Conservation (phyloP, 345 rosid species). For the Rhizophora mangle region DNA sequence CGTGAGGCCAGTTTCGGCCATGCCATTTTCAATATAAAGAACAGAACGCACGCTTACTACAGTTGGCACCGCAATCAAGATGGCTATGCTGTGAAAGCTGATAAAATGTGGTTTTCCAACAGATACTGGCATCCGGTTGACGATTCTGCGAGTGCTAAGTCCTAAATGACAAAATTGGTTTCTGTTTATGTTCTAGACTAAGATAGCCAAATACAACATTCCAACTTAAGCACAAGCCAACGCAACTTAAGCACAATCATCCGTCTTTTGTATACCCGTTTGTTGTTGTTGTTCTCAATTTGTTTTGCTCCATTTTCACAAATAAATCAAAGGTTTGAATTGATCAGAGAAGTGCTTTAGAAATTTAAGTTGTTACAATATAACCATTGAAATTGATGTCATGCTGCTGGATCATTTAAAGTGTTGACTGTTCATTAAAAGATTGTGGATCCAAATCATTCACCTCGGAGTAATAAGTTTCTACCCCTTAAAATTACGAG, state of each 20-base stretch:
- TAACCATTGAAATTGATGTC: too few relatives aligned
- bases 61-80: conserved; percentile 90
- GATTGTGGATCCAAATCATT: too few relatives aligned
- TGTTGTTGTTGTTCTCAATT: neutral
- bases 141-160: conserved; percentile 39
- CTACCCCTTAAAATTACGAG: too few relatives aligned
- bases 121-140: conserved; percentile 60
- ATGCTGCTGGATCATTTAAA: too few relatives aligned
- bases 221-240: neutral
- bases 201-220: neutral
- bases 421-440: too few relatives aligned
- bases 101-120: conserved; percentile 75
- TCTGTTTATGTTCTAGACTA: neutral
- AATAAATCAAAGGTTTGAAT: too few relatives aligned
- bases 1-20: conserved; percentile 95
- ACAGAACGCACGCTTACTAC: conserved; percentile 72
- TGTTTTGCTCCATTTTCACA: neutral
- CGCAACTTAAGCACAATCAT: neutral
- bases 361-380: too few relatives aligned
- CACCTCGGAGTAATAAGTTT: too few relatives aligned
- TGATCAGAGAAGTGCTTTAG: too few relatives aligned
- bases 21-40: conserved; percentile 73
- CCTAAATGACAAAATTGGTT: neutral
- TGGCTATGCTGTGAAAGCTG: conserved; percentile 77
- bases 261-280: too few relatives aligned